A percentile compares a stretch with the other conserved stretches of the same genome.
Evolutionary conservation across 768 basidiomycete species (phyloP).

Genomic region (Russula sp.): DNA sequence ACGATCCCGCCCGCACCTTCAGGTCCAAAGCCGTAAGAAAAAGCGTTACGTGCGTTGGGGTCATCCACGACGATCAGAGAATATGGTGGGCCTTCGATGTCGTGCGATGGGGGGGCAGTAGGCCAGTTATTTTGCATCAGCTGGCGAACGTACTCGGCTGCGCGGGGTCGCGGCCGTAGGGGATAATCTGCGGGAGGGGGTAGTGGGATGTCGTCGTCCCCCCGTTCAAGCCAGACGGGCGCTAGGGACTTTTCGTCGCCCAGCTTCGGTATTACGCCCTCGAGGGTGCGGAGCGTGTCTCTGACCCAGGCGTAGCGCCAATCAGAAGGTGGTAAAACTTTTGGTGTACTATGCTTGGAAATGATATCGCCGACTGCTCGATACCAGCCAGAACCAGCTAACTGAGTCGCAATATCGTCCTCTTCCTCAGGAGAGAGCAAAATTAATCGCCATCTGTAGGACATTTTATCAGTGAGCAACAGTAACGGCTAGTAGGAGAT

Average conservation of each 20-base stretch:
- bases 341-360: conserved; percentile 54
- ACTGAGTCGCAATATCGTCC: conserved; percentile 77
- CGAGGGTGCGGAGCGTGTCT: conserved; percentile 72
- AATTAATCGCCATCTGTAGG: conserved; percentile 77
- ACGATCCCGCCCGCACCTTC: conserved; percentile 92
- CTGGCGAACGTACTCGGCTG: conserved; percentile 63
- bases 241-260: conserved; percentile 55
- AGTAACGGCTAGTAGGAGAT: background rate
- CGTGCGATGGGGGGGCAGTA: conserved; percentile 51
- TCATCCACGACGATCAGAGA: conserved; percentile 86
- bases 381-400: conserved; percentile 86
- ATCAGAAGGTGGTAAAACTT: conserved; percentile 68
- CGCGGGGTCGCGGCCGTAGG: conserved; percentile 79
- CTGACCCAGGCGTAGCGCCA: conserved; percentile 92
- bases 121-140: conserved; percentile 38
- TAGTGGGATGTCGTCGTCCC: conserved; percentile 52
- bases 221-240: conserved; percentile 54
- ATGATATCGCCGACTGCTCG: conserved; percentile 78
- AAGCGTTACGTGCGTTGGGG: conserved; percentile 82
- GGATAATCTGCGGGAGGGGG: conserved; percentile 84
- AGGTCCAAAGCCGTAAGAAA: conserved; percentile 93
- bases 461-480: conserved; percentile 1
- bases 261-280: conserved; percentile 66
- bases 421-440: conserved; percentile 91
- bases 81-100: conserved; percentile 80